Percentiles rank a stretch among this genome's conserved stretches.
These are phyloP conservation scores for Aspergillus egyptiacus DNA, from an alignment of 495 filamentous ascomycete genomes.

Conservation along the genomic window DNA sequence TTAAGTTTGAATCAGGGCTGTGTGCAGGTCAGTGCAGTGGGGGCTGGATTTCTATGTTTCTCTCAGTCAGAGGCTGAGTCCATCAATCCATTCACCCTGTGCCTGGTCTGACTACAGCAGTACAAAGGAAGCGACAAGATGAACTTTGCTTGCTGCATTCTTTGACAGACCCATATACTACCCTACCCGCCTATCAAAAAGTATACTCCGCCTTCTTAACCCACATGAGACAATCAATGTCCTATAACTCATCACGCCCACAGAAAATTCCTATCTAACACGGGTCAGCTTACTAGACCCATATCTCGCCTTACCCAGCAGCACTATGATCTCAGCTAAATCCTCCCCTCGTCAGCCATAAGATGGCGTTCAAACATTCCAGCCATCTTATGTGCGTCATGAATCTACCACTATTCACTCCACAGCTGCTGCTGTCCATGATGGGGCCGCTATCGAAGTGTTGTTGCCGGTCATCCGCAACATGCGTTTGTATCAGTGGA, in stretches of 20 bases:
- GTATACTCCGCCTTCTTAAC: slow-evolving; percentile 1
- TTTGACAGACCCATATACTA: too few relatives aligned
- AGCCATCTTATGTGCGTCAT: slow-evolving; percentile 47
- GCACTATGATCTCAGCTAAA: slow-evolving; percentile 37
- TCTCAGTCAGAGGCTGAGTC: too few relatives aligned
- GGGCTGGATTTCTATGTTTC: too few relatives aligned
- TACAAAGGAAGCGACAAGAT: too few relatives aligned
- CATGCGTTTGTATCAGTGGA: slow-evolving; percentile 50
- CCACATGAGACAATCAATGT: slow-evolving; percentile 33
- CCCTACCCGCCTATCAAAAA: too few relatives aligned
- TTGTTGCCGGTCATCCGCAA: slow-evolving; percentile 39
- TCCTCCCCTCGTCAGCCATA: slow-evolving; percentile 28
- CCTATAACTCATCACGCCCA: slow-evolving; percentile 38
- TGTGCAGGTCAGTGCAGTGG: too few relatives aligned
- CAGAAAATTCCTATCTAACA: slow-evolving; percentile 42
- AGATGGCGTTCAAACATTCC: slow-evolving; percentile 43
- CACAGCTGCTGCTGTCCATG: slow-evolving; percentile 38
- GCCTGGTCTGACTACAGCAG: too few relatives aligned
- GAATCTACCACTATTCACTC: slow-evolving; percentile 35
- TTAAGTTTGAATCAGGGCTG: too few relatives aligned
- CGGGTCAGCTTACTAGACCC: slow-evolving; percentile 45
- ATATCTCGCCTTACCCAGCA: slow-evolving; percentile 42
- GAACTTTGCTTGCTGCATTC: too few relatives aligned
- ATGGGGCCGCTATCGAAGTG: too few relatives aligned
- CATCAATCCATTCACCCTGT: too few relatives aligned